Conservation (phyloP, 306 rosid genomes). For the Castanea mollissima region DNA sequence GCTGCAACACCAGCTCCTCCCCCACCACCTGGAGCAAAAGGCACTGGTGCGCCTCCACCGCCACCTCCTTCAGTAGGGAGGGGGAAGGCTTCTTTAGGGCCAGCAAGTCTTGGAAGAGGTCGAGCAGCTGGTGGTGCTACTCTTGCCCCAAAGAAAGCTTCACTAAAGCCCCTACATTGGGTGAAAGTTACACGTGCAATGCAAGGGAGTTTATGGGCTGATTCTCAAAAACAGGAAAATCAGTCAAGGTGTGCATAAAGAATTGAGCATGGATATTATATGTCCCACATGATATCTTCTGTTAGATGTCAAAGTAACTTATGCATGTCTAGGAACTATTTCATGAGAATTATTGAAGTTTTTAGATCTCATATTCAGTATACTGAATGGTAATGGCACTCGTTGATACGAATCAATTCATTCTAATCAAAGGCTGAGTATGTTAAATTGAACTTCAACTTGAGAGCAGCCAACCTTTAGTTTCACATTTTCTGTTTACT, state of each 20-base stretch:
- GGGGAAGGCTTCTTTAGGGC: constrained; percentile 42
- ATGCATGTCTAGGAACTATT: neutral
- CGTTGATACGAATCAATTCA: neutral
- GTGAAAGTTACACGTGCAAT: constrained; percentile 87
- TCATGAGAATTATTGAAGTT: neutral
- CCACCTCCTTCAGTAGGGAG: constrained; percentile 41
- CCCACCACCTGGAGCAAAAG: constrained; percentile 42
- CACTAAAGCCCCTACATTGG: constrained; percentile 90
- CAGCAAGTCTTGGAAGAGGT: constrained; percentile 60
- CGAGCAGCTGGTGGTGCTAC: constrained; percentile 43
- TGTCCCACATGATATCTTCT: neutral
- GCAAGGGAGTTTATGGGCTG: constrained; percentile 97
- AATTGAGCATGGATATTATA: constrained; percentile 16
- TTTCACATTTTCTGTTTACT: neutral
- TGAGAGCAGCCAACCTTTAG: neutral
- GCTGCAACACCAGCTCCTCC: constrained; percentile 36
- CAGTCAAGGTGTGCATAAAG: constrained; percentile 59
- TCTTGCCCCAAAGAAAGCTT: constrained; percentile 66
- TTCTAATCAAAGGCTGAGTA: neutral
- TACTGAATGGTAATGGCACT: neutral
- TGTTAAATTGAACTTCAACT: neutral
- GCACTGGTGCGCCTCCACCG: constrained; percentile 41
- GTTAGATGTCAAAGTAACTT: neutral
- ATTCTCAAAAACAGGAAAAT: constrained; percentile 74
- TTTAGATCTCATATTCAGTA: neutral